A percentile compares a stretch with the other conserved stretches of the same genome.
Conservation (phyloP, 768 basidiomycete genomes). For the Cystofilobasidium bisporidii region DNA sequence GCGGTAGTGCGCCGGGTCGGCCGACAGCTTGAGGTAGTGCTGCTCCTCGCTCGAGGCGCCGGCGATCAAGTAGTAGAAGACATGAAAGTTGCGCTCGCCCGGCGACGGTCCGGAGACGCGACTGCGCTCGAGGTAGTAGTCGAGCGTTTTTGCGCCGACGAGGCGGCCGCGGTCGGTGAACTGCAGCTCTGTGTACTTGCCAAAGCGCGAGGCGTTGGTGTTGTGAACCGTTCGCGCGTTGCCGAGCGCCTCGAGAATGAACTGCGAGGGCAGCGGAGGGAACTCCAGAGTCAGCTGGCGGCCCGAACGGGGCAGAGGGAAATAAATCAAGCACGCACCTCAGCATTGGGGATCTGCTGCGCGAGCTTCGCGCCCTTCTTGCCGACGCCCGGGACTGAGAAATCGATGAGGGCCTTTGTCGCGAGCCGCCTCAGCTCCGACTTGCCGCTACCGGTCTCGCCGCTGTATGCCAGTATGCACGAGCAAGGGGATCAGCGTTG, state of each 20-base stretch:
- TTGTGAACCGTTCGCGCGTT: conserved; percentile 71
- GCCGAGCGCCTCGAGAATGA: conserved; percentile 89
- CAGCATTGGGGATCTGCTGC: conserved; percentile 75
- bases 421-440: conserved; percentile 81
- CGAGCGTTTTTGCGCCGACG: conserved; percentile 83
- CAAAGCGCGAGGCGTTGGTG: conserved; percentile 90
- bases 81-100: conserved; percentile 93
- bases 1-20: conserved; percentile 63
- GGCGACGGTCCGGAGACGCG: conserved; percentile 64
- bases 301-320: neutral
- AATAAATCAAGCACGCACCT: conserved; percentile 40
- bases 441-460: conserved; percentile 88
- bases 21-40: conserved; percentile 71
- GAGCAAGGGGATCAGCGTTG: neutral
- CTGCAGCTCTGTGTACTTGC: conserved; percentile 95
- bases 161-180: conserved; percentile 86
- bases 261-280: conserved; percentile 39
- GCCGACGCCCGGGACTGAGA: conserved; percentile 65
- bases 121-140: conserved; percentile 88
- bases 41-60: conserved; percentile 83
- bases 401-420: conserved; percentile 83
- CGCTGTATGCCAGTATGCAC: conserved; percentile 47
- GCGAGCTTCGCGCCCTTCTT: conserved; percentile 90
- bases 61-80: conserved; percentile 91
- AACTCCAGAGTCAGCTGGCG: conserved; percentile 2